Evolutionary conservation across 2,329 filamentous ascomycete species (phyloP), one percentile per base, ranked within the genome.

Genomic region (Cryphonectria radicalis): DNA sequence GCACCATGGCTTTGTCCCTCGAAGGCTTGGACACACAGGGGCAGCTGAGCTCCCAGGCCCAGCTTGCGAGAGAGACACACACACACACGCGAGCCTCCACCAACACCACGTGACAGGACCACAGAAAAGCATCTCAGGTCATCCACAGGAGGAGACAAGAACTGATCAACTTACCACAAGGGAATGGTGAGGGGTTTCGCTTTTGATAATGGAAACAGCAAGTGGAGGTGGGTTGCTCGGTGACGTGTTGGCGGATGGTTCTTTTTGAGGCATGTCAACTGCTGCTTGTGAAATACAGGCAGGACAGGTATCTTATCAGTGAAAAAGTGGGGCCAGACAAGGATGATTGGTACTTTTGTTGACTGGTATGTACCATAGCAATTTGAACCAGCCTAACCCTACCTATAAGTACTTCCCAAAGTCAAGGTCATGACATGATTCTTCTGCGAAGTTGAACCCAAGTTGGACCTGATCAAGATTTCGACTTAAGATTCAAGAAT

Each of bases 281-380:
- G 59, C 59, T 37, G 32, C 35, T 62, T 37, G 59, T 22, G 59
- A 62, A 62, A 62, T 62, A 10, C 19, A 62, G 59, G 59, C 35
- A 4, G 59, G 32, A 35, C 59, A 62, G 19, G 22, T 62, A 62
- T 62, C 59, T 62, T 62, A 62, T 62, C 59, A 40, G 19, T 17
- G 4, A 19, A 40, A 62, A 32, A 40, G 59, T n/a, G 59, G 59
- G 59, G 1, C 59, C 11, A 17, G 19, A 40, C 35, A 13, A 28
- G 28, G 28, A 19, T 62, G 17, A 8, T 59, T 8, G 25, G 53
- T 57, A 28, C n/a, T 14, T 57, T 28, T 28, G 11, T 5, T 57
- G 25, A 57, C n/a, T n/a, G 4, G 53, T 28, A n/a, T 32, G 32
- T 32, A 32, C 32, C 32, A 32, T 32, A 32, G 32, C 4, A 4